Base-by-base conservation (phyloP, 164 flowering plant genomes). In the Pachysandra terminalis region DNA sequence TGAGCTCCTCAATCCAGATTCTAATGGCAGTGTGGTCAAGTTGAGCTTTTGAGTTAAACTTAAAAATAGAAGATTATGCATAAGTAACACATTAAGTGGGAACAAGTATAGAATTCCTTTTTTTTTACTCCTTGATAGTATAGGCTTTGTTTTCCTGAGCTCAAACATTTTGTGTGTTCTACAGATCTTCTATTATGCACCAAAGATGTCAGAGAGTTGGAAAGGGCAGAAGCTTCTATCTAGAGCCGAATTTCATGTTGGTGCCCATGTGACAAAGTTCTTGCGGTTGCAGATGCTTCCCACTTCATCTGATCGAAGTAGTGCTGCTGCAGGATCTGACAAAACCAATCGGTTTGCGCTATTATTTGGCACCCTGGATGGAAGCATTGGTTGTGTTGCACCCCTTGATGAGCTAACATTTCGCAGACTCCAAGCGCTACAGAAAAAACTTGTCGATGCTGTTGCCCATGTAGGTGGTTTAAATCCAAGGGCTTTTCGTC, bases 201-300 rank as follows among this genome's bases (percentile, higher is more conserved):
- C 98, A 56, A 96, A 90, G 79, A 77, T 82, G 83, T 80, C 90
- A 16, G 97, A 95, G 81, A 90, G 98, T 75, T 93, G 99, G 99
- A 96, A 93, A 83, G 98, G 99, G 62, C 98, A 90, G 83, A 96
- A 96, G 78, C 97, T 96, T 80, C 89, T 96, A 32, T 81, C 96
- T 17, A 83, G 95, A 78, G 98, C 99, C 6, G 99, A 96, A 83
- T 96, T 96, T 79, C 99, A 96, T 78, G 87, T 90, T 51, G 97
- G 98, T 63, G 80, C 96, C 58, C 98, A 89, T 60, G 87, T 90
- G 72, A 90, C 99, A 5, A 96, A 91, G 81, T 90, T 96, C 80
- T 63, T 96, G 80, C 81, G 98, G 71, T 68, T 96, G 75, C 99
- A 89, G 71, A 87, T 96, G 96, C 91, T 90, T 68, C 83, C 98